phyloP scores from a whole-genome alignment of 2,329 filamentous ascomycete species.

The Beauveria sp. region DNA sequence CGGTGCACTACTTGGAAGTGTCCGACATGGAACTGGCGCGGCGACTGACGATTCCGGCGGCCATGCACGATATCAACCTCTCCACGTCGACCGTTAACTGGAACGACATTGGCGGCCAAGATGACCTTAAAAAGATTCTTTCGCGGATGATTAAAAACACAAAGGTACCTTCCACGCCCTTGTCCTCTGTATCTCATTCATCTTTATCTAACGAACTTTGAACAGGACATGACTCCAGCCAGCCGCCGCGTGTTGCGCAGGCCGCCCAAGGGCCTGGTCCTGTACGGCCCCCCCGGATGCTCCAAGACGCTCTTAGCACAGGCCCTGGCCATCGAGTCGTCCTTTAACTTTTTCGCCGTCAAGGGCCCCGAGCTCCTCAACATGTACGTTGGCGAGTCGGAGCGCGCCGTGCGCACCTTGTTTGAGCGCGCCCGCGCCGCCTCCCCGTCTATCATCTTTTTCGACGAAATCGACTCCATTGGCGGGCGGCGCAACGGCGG shows the following conservation, averaged over 20 bases:
- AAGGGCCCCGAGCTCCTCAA: slow-evolving; percentile 90
- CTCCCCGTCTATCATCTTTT: slow-evolving; percentile 88
- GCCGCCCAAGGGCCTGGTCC: slow-evolving; percentile 72
- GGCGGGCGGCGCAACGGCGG: slow-evolving; percentile 45
- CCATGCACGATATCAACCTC: slow-evolving; percentile 83
- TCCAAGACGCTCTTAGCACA: slow-evolving; percentile 91
- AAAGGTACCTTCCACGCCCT: slow-evolving; percentile 22
- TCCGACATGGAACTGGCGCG: slow-evolving; percentile 60
- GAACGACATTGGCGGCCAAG: slow-evolving; percentile 82
- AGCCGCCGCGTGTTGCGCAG: slow-evolving; percentile 34
- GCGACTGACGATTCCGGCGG: slow-evolving; percentile 64
- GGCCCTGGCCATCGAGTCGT: slow-evolving; percentile 82
- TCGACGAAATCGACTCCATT: slow-evolving; percentile 92
- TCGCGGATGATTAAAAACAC: slow-evolving; percentile 40
- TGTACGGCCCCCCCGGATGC: slow-evolving; percentile 90
- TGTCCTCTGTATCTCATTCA: neutral
- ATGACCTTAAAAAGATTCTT: slow-evolving; percentile 59
- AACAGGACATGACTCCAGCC: slow-evolving; percentile 24
- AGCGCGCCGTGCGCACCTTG: slow-evolving; percentile 74
- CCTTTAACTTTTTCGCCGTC: slow-evolving; percentile 88
- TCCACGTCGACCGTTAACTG: slow-evolving; percentile 81
- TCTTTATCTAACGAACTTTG: slow-evolving; percentile 10
- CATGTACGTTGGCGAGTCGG: slow-evolving; percentile 95
- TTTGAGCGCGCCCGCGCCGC: slow-evolving; percentile 82
- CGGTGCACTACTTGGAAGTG: slow-evolving; percentile 22